phyloP scores from a whole-genome alignment of 108 stramenopile species.

The Cyclotella choctawhatcheeana region DNA sequence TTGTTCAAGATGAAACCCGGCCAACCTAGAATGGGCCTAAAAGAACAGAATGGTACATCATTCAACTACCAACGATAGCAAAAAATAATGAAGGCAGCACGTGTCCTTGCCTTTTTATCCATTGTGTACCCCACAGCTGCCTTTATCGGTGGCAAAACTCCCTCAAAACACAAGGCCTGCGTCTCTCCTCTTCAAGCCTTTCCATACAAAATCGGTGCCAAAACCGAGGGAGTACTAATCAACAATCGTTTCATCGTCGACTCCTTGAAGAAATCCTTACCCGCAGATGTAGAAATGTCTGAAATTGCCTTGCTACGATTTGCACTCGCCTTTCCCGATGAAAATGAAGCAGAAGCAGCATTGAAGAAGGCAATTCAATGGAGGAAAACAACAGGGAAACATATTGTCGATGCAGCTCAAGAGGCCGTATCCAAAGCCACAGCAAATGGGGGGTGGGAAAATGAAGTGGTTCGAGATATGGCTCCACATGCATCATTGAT shows the following conservation, averaged over 20 bases:
- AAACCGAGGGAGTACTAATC: slow-evolving; percentile 48
- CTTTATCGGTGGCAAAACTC: neutral
- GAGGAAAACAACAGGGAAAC: slow-evolving; percentile 40
- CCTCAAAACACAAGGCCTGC: neutral
- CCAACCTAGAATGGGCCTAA: too few relatives aligned
- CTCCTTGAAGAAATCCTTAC: slow-evolving; percentile 25
- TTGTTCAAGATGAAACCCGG: too few relatives aligned
- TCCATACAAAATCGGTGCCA: slow-evolving; percentile 50
- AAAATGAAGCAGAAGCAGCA: slow-evolving; percentile 25
- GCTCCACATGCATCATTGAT: slow-evolving; percentile 51
- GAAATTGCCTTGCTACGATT: slow-evolving; percentile 46
- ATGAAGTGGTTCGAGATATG: slow-evolving; percentile 41
- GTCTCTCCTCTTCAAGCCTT: slow-evolving; percentile 14
- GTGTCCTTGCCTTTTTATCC: neutral
- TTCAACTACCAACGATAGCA: neutral
- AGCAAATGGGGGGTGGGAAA: slow-evolving; percentile 52
- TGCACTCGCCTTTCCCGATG: slow-evolving; percentile 48
- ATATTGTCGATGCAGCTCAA: slow-evolving; percentile 39
- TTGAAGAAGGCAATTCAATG: slow-evolving; percentile 40
- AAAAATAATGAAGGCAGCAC: neutral
- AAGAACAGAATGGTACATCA: too few relatives aligned
- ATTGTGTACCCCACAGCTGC: neutral
- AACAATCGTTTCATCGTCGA: slow-evolving; percentile 52
- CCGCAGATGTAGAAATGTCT: slow-evolving; percentile 35
- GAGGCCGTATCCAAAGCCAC: slow-evolving; percentile 47